phyloP scores from a whole-genome alignment of 2,329 filamentous ascomycete genomes.

The Coniochaeta hoffmannii region DNA sequence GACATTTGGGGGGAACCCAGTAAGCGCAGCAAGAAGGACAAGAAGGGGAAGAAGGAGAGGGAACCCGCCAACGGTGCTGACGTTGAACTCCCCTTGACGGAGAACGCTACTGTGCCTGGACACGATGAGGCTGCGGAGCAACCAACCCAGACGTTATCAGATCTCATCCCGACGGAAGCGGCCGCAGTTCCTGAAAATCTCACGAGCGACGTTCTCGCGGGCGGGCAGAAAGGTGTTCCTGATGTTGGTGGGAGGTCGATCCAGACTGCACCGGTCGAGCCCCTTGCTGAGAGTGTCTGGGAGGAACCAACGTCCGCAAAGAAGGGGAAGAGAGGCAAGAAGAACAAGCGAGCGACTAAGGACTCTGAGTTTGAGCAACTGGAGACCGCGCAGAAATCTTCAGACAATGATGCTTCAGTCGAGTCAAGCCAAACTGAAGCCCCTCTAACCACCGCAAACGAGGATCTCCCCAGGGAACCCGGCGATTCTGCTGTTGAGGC shows the following conservation, averaged over 20 bases:
- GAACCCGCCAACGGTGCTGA: neutral
- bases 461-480: neutral
- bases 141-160: neutral
- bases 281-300: neutral
- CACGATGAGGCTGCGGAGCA: neutral
- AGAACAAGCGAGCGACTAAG: neutral
- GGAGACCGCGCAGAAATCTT: neutral
- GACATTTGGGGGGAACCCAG: neutral
- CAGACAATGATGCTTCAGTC: no score
- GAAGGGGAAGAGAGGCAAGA: slow-evolving; percentile 5
- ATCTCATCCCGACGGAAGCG: neutral
- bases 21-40: neutral
- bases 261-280: neutral
- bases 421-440: neutral
- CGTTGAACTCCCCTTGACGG: neutral
- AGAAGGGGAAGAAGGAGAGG: neutral
- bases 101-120: neutral
- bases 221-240: neutral
- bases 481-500: neutral
- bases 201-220: neutral
- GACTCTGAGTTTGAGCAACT: neutral
- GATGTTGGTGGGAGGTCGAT: neutral
- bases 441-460: no score
- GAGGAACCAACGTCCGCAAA: neutral
- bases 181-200: neutral